Evolutionary conservation across 1,139 yeast species (phyloP).

Genomic region (Scheffersomyces titani): DNA sequence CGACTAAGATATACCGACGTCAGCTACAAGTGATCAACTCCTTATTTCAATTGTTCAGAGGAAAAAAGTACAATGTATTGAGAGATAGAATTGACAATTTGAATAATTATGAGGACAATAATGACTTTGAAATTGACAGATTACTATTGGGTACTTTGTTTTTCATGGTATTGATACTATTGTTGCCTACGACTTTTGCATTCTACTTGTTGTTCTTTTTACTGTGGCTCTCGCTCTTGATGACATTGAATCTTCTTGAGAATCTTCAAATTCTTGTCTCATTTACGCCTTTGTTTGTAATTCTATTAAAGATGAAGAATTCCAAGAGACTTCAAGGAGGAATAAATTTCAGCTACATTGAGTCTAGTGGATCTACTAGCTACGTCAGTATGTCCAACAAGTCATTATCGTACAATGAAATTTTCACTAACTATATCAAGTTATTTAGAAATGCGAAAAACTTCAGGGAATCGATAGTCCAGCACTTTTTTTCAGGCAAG

Average conservation of each 20-base stretch:
- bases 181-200: conserved; percentile 85
- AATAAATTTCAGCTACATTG: conserved; percentile 43
- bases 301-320: conserved; percentile 77
- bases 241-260: conserved; percentile 57
- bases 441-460: conserved; percentile 34
- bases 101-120: conserved; percentile 31
- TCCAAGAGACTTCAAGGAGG: conserved; percentile 92
- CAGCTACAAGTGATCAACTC: conserved; percentile 71
- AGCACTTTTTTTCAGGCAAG: conserved; percentile 33
- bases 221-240: conserved; percentile 53
- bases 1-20: conserved; percentile 77
- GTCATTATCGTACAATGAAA: conserved; percentile 40
- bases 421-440: conserved; percentile 35
- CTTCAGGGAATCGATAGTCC: conserved; percentile 27
- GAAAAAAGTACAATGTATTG: conserved; percentile 82
- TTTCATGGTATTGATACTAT: conserved; percentile 74
- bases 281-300: conserved; percentile 83
- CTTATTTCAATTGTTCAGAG: conserved; percentile 82
- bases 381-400: conserved; percentile 38
- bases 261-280: conserved; percentile 65
- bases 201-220: conserved; percentile 77
- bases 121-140: conserved; percentile 74
- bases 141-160: conserved; percentile 83
- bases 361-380: conserved; percentile 17
- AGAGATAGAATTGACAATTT: conserved; percentile 77